A percentile compares a stretch with the other conserved stretches of the same genome.
Evolutionary conservation across 768 basidiomycete species (phyloP).

Genomic region (Sistotremastrum suecicum): DNA sequence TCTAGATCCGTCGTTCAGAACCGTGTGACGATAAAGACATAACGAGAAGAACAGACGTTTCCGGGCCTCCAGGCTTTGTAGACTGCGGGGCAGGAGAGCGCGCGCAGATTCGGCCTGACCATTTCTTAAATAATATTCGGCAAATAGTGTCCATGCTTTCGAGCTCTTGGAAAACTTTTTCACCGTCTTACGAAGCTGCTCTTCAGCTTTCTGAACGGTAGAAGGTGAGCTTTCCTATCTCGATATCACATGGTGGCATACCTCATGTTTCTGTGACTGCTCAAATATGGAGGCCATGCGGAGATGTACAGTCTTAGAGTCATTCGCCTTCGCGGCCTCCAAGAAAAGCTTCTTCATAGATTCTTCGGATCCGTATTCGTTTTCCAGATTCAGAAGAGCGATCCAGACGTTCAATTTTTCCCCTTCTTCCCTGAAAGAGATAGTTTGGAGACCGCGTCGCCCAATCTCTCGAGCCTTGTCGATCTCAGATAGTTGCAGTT

Average conservation of each 20-base stretch:
- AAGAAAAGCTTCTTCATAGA: conserved; percentile 71
- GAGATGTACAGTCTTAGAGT: conserved; percentile 82
- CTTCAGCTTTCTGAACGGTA: conserved; percentile 67
- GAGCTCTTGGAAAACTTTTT: conserved; percentile 94
- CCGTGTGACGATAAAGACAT: background rate
- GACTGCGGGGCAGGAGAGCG: conserved; percentile 68
- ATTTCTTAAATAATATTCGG: conserved; percentile 64
- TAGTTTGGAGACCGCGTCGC: conserved; percentile 68
- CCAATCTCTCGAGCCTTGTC: conserved; percentile 89
- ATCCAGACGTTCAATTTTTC: conserved; percentile 98
- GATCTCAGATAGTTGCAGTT: conserved; percentile 88
- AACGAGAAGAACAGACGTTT: conserved; percentile 44
- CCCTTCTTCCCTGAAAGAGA: conserved; percentile 90
- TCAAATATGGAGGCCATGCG: conserved; percentile 76
- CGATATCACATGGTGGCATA: conserved; percentile 16
- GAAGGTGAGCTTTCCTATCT: background rate
- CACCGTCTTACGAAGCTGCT: conserved; percentile 72
- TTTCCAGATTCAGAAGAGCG: conserved; percentile 89
- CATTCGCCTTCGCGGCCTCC: conserved; percentile 80
- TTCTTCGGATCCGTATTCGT: conserved; percentile 78
- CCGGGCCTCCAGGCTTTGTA: conserved; percentile 85
- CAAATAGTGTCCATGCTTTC: conserved; percentile 87
- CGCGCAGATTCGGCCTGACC: conserved; percentile 70
- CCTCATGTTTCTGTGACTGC: conserved; percentile 70
- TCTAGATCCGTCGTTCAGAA: conserved; percentile 33